Evolutionary conservation across 495 filamentous ascomycete species (phyloP).

Genomic region (Pseudoneurospora amorphoporcata): DNA sequence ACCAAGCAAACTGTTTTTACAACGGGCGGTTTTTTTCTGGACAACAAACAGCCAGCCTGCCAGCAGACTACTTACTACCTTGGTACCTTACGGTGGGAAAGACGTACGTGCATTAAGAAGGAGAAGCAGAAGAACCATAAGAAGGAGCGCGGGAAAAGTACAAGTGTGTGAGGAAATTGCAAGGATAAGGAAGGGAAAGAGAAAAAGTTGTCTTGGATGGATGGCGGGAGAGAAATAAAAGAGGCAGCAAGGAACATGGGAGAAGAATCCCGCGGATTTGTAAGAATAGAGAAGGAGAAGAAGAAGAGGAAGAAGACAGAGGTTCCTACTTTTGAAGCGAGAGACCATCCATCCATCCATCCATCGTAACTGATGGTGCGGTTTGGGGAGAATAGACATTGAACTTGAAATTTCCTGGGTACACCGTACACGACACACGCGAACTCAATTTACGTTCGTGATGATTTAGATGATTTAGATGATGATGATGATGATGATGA

Average conservation of each 20-base stretch:
- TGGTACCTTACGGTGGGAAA: neutral
- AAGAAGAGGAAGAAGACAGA: neutral
- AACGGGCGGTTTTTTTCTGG: neutral
- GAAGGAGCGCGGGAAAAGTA: neutral
- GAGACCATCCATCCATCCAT: neutral
- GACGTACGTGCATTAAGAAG: neutral
- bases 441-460: neutral
- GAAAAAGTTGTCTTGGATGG: neutral
- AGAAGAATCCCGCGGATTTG: neutral
- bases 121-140: neutral
- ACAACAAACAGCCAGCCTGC: neutral
- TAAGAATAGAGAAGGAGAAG: neutral
- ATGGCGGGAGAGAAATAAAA: neutral
- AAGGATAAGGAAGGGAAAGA: neutral
- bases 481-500: neutral
- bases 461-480: neutral
- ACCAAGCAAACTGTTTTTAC: neutral
- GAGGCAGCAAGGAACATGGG: neutral
- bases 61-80: neutral
- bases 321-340: neutral
- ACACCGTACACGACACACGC: neutral
- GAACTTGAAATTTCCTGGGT: neutral
- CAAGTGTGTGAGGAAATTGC: neutral
- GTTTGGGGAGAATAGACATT: neutral
- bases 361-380: neutral